Base-by-base conservation (phyloP, 129 eudicot genomes). In the Heracleum sosnowskyi region DNA sequence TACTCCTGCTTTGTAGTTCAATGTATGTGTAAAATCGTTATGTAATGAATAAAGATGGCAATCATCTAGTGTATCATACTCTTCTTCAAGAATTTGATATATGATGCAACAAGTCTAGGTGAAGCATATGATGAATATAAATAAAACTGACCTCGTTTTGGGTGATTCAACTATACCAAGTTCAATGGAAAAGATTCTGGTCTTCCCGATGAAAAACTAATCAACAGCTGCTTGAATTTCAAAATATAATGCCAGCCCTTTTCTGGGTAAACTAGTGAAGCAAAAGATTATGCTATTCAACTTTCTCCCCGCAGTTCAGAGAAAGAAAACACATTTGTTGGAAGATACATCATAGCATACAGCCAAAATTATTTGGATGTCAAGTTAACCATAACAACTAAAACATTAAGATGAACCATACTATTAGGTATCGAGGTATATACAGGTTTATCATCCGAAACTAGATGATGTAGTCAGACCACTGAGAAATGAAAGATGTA, bases 381-480 rank as follows among this genome's bases (percentile, higher is more conserved):
- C 16, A n/a, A 57, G 11, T 9, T 57, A 57, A 57, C 66, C 31
- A 57, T 57, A n/a, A 57, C 33, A 29, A 64, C 37, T 63, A 64
- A 64, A 22, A 64, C 24, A 11, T 64, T 29, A 29, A 3, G 39
- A 29, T 4, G 34, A 29, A 69, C 28, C 6, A 36, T 34, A 70
- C 28, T 34, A 12, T 7, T 34, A 33, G 41, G 45, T 72, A 72
- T 29, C 8, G 2, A 72, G 1, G 51, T 41, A 69, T 41, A 44
- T 39, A 28, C 47, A 16, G 66, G 20, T 31, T 26, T 5, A 45
- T 45, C 33, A 47, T 71, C 31, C 66, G 9, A 29, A 62, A 63
- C 77, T 80, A 91, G 44, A 91, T 91, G 42, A 91, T 85, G 78
- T 91, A 91, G 83, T 91, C 95, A 83, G 92, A 91, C 97, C 97